Base-by-base conservation (phyloP, 371 early-diverging fungal genomes). In the Mortierella sp. region DNA sequence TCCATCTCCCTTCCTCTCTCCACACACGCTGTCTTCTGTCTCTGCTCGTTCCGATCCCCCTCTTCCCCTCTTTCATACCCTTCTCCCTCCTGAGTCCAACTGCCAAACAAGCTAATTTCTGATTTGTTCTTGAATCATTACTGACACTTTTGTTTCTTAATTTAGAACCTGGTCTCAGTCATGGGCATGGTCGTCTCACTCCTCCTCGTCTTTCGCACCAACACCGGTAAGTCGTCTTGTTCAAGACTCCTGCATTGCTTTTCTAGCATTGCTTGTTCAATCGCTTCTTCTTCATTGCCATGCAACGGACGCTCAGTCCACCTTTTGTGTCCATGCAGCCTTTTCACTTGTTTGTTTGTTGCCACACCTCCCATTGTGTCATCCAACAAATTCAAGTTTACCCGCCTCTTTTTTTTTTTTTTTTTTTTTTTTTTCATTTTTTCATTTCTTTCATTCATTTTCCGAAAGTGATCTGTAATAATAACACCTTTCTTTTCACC, bases 171-270 rank as follows among this genome's bases (percentile, higher is more conserved):
- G n/a, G 88, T 92, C 73, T 82, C 91, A 5, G 83, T 90, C 26
- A 78, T 92, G 76, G 90, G 91, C 31, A 89, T 94, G 75, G 93
- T 93, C 24, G 90, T 95, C 50, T 91, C 91, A 44, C 81, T 94
- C 75, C 89, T 95, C 50, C 86, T 95, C 48, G 94, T 95, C 44
- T 95, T 95, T 89, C 90, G 96, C 37, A 95, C 94, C 51, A 96
- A 96, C 89, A 94, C 95, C 0, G 90, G 86, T 86, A 79, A 72
- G 82, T 72, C 3, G 6, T 2, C 61, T 11, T n/a, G 0, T 59
- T 26, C 16, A 16, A 11, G 50, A 50, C 16, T 50, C 13, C 13
- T 16, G 50, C 50, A 14, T 50, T 1, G 11, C 5, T 16, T 44
- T 4, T 14, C 43, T n/a, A n/a, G n/a, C n/a, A 8, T 34, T 14